Evolutionary conservation across 2,329 filamentous ascomycete species (phyloP), one percentile per base, ranked within the genome.

Genomic region (Diaporthe capsici): DNA sequence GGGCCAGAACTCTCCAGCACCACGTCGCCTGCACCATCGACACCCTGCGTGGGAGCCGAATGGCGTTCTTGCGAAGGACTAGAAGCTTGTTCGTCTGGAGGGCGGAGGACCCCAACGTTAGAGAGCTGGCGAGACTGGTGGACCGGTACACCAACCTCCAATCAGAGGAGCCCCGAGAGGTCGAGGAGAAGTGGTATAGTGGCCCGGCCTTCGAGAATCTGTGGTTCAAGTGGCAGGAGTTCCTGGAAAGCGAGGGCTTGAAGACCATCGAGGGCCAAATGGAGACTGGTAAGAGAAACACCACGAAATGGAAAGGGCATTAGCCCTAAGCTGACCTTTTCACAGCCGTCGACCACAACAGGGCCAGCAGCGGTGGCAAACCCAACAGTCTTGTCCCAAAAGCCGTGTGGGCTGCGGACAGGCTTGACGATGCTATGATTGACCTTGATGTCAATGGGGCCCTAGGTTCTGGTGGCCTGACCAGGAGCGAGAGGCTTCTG

Each of bases 281-380:
- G n/a, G 9, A 5, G 10, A 39, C 15, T 13, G 57, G 57, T 39
- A 39, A 60, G 57, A 2, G 9, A 34, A 60, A 8, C 6, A 10
- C 2, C 10, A 15, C 13, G 4, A 7, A 2, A 6, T 9, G 3
- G 4, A n/a, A 8, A 7, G 3, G 0, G 6, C 34, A 4, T 25
- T 39, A 7, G 12, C 28, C 28, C 28, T 28, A 28, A 28, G 28
- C 57, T 61, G 34, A 61, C 20, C 25, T 10, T 20, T 8, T 6
- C 4, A 4, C 12, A 61, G 57, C 22, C 4, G 6, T 5, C 7
- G 12, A 5, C 22, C 31, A 15, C 20, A 8, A 17, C 2, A 17
- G 34, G 5, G 22, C 4, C 13, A 9, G 44, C 44, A 22, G 6
- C 0, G 7, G 1, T 5, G 13, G 12, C 4, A 22, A 42, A 2